phyloP scores from a whole-genome alignment of 768 basidiomycete species.

The Lactifluus volemus region DNA sequence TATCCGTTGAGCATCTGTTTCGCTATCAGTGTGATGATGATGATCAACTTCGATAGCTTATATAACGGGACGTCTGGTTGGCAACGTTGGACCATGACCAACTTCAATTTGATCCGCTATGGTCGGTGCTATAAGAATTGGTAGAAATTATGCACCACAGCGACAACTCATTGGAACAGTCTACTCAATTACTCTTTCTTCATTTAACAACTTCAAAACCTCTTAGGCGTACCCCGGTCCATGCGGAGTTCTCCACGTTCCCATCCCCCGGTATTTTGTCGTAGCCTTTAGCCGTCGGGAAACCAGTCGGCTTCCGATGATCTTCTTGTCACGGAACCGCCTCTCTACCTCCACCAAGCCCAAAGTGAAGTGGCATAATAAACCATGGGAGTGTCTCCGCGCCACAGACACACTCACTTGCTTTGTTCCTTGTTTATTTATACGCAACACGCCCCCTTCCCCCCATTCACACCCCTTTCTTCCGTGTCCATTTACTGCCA shows the following conservation, averaged over 20 bases:
- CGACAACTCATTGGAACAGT: neutral
- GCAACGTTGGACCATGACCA: neutral
- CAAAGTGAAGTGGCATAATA: neutral
- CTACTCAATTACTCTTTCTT: neutral
- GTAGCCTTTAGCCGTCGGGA: neutral
- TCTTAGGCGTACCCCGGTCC: neutral
- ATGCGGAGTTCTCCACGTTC: neutral
- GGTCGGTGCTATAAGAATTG: neutral
- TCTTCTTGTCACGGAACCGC: neutral
- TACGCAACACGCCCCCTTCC: neutral
- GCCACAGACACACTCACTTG: neutral
- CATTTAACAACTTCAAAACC: neutral
- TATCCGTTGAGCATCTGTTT: neutral
- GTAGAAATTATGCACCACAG: neutral
- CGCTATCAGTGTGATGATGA: no score
- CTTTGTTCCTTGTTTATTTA: neutral
- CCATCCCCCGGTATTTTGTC: neutral
- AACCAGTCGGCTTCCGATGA: neutral
- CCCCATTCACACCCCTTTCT: neutral
- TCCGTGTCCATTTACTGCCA: neutral
- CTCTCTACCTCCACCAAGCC: neutral
- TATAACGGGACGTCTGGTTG: neutral
- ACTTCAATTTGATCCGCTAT: neutral
- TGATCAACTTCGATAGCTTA: neutral
- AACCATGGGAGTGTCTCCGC: neutral